These are phyloP conservation scores for Crepidotus variabilis DNA, from an alignment of 768 basidiomycete genomes.

Conservation along the genomic window DNA sequence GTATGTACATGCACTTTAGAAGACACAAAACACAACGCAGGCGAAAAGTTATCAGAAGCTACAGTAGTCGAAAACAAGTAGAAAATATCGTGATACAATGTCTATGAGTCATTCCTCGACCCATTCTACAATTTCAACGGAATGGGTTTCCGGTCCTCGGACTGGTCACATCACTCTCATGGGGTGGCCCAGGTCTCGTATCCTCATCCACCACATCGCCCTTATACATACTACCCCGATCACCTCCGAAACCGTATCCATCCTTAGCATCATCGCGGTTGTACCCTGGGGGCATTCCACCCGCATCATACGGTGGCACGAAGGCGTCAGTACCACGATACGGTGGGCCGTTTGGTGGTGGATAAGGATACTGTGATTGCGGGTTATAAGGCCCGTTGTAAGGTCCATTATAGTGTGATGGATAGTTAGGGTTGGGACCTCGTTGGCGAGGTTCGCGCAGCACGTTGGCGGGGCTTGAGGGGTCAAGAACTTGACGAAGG, in stretches of 20 bases:
- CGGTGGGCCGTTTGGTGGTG: conserved; percentile 51
- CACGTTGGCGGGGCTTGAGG: conserved; percentile 50
- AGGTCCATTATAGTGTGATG: conserved; percentile 57
- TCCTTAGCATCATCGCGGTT: conserved; percentile 24
- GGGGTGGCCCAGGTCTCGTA: not conserved
- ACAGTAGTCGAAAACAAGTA: too few relatives aligned
- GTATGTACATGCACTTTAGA: too few relatives aligned
- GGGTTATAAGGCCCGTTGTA: conserved; percentile 37
- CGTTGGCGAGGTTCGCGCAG: conserved; percentile 41
- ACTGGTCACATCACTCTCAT: not conserved
- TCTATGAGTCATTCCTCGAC: too few relatives aligned
- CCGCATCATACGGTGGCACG: conserved; percentile 28
- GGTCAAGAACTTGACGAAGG: conserved; percentile 74
- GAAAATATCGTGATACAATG: too few relatives aligned
- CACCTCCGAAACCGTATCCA: not conserved
- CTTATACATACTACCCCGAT: not conserved
- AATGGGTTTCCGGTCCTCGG: not conserved
- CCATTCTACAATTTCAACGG: not conserved
- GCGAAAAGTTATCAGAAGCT: too few relatives aligned
- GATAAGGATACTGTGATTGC: conserved; percentile 26
- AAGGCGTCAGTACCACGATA: conserved; percentile 29
- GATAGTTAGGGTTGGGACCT: conserved; percentile 30
- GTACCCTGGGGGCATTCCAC: conserved; percentile 49
- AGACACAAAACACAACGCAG: too few relatives aligned
- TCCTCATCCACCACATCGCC: not conserved